These are phyloP conservation scores for Eucalyptus brandiana DNA, from an alignment of 345 rosid species.

Conservation along the genomic window DNA sequence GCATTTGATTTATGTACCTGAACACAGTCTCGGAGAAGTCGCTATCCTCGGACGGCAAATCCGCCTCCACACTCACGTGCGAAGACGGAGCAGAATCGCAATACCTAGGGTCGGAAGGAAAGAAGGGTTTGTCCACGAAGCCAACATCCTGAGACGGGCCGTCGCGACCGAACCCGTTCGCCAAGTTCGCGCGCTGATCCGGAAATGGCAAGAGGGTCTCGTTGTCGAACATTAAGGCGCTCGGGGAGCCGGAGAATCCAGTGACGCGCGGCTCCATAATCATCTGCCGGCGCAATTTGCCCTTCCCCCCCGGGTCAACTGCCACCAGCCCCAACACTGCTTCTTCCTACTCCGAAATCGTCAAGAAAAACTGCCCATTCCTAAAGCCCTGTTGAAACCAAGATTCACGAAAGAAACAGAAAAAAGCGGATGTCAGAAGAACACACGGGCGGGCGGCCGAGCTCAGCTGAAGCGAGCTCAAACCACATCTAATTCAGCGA, in stretches of 20 bases:
- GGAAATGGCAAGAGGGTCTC: conserved; percentile 15
- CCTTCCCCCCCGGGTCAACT: neutral
- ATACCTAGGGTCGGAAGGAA: conserved; percentile 1
- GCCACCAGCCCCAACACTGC: neutral
- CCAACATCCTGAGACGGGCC: conserved; percentile 7
- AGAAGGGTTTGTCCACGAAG: conserved; percentile 6
- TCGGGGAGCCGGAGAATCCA: neutral
- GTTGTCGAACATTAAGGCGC: conserved; percentile 14
- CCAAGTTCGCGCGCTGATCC: neutral
- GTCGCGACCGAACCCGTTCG: neutral
- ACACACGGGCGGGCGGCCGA: neutral
- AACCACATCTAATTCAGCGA: neutral
- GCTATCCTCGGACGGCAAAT: conserved; percentile 28
- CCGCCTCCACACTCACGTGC: conserved; percentile 10
- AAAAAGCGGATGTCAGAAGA: neutral
- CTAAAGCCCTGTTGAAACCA: neutral
- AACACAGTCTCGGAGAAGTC: conserved; percentile 36
- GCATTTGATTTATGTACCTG: conserved; percentile 45
- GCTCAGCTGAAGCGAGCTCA: neutral
- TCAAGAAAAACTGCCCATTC: neutral
- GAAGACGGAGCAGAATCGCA: neutral
- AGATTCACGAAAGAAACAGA: neutral
- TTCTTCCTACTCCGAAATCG: neutral
- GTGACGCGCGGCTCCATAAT: neutral
- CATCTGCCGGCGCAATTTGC: neutral